Evolutionary conservation across 495 filamentous ascomycete species (phyloP).

Genomic region (Sordaria brevicollis): DNA sequence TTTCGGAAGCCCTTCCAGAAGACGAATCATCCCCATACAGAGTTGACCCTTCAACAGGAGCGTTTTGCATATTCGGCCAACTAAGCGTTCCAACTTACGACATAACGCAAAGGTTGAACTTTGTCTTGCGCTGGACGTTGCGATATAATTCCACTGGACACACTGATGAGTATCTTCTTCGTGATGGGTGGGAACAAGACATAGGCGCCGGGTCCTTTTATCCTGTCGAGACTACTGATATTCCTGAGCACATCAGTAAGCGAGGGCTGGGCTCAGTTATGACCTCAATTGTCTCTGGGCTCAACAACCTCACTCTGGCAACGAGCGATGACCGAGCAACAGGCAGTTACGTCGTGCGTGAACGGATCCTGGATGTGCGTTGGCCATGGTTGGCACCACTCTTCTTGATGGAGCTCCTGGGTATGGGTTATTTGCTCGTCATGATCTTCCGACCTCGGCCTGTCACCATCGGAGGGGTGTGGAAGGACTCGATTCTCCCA

Average conservation of each 20-base stretch:
- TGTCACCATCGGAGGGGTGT: background rate
- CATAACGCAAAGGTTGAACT: background rate
- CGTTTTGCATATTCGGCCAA: background rate
- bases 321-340: background rate
- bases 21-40: background rate
- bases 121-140: background rate
- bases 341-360: background rate
- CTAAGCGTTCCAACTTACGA: background rate
- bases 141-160: background rate
- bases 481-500: background rate
- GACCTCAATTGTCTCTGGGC: background rate
- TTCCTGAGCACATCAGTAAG: background rate
- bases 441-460: background rate
- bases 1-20: background rate
- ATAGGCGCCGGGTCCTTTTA: background rate
- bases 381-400: background rate
- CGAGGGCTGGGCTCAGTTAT: background rate
- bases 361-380: background rate
- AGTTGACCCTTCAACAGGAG: background rate
- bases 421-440: background rate
- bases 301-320: background rate
- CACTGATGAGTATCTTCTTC: background rate
- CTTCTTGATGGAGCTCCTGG: background rate
- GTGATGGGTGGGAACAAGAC: background rate
- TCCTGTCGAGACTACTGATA: background rate